A percentile compares a stretch with the other conserved stretches of the same genome.
Conservation (phyloP, 352 stramenopile genomes). For the Aphanomyces stellatus region DNA sequence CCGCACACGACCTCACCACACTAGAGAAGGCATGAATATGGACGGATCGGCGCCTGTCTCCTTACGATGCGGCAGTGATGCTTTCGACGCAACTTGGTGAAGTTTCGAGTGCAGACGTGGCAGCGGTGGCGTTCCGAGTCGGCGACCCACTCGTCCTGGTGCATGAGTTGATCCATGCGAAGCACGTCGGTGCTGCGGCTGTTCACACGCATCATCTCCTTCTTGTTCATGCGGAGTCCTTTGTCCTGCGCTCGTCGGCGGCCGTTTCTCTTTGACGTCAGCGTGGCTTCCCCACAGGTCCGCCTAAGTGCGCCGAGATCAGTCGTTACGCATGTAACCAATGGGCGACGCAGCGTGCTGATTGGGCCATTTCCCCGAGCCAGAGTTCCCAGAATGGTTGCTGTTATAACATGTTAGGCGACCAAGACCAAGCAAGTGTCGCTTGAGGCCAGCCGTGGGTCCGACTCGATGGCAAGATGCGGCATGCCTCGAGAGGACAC, state of each 20-base stretch:
- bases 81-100: constrained; percentile 82
- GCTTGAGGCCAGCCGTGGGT: too few species aligned
- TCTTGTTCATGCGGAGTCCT: constrained; percentile 11
- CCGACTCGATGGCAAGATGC: too few species aligned
- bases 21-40: constrained; percentile 24
- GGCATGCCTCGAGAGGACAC: too few species aligned
- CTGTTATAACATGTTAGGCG: too few species aligned
- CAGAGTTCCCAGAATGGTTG: too few species aligned
- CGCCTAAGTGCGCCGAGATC: too few species aligned
- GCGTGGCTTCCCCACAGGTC: too few species aligned
- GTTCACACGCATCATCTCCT: constrained; percentile 17
- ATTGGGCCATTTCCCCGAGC: too few species aligned
- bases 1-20: constrained; percentile 82
- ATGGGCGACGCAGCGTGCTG: too few species aligned
- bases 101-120: constrained; percentile 84
- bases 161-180: constrained; percentile 80
- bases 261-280: constrained; percentile 45
- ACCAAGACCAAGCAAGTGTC: too few species aligned
- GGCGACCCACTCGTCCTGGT: constrained; percentile 84
- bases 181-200: constrained; percentile 68
- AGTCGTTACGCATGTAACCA: too few species aligned
- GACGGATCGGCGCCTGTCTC: too few species aligned
- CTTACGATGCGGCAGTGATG: constrained; percentile 82
- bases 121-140: constrained; percentile 83
- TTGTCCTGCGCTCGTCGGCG: constrained; percentile 30